phyloP scores from a whole-genome alignment of 495 filamentous ascomycete genomes.

The Penicillium verhagenii region DNA sequence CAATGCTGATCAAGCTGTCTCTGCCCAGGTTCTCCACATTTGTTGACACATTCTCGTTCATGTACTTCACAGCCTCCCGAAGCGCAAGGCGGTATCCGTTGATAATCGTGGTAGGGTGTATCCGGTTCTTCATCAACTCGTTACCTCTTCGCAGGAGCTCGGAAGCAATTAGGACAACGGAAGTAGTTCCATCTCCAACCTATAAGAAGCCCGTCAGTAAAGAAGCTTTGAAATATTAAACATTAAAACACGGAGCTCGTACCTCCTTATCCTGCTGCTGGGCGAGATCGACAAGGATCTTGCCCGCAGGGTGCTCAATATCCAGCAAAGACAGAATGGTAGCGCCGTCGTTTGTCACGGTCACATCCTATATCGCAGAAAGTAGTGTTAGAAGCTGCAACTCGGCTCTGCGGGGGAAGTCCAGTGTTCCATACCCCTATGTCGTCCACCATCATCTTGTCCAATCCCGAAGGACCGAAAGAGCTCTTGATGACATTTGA shows the following conservation, averaged over 20 bases:
- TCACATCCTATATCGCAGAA: conserved; percentile 71
- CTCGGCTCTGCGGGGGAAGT: conserved; percentile 31
- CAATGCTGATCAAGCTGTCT: conserved; percentile 90
- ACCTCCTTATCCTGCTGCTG: conserved; percentile 99
- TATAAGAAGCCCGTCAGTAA: conserved; percentile 31
- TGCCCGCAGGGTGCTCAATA: conserved; percentile 96
- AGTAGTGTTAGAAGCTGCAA: conserved; percentile 25
- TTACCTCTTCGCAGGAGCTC: conserved; percentile 93
- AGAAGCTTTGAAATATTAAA: background rate
- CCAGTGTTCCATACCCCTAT: conserved; percentile 68
- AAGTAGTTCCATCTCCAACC: conserved; percentile 97
- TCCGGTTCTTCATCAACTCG: conserved; percentile 98
- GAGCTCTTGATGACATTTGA: conserved; percentile 99
- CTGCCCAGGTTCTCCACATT: conserved; percentile 89
- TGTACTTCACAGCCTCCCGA: conserved; percentile 95
- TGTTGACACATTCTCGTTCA: conserved; percentile 95
- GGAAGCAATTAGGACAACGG: conserved; percentile 94
- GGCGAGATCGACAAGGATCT: conserved; percentile 95
- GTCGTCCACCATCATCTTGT: conserved; percentile 99
- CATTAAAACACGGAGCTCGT: conserved; percentile 6
- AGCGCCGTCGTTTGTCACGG: conserved; percentile 97
- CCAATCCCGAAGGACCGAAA: conserved; percentile 92
- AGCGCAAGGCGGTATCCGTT: conserved; percentile 95
- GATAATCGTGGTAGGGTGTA: conserved; percentile 99
- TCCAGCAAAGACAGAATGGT: conserved; percentile 94